Evolutionary conservation across 2,329 filamentous ascomycete genomes (phyloP), one percentile per base, ranked within the genome.

Genomic region (Diaporthe humulicola): DNA sequence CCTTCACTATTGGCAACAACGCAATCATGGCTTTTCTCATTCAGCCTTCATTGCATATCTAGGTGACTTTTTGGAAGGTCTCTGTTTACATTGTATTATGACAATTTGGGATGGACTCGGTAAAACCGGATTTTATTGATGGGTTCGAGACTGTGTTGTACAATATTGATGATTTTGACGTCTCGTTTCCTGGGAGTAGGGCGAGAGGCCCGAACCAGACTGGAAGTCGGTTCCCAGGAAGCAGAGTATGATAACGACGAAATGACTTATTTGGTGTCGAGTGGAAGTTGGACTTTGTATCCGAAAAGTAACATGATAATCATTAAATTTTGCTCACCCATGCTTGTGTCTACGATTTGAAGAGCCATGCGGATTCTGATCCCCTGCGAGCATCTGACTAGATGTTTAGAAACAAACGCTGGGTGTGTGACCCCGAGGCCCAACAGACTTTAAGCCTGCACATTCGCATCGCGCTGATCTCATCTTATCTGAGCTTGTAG

Each of bases 401-500:
- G 61, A 45, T 19, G 14, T 15, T 10, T 25, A 4, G 22, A 17
- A 22, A 40, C 42, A 57, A 8, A 17, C 54, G 30, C 28, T 7
- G 6, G 30, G 3, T 19, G 38, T 30, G 2, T 42, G 25, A 22
- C n/a, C n/a, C 9, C 14, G 38, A n/a, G 1, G 38, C 19, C 60
- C 28, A 25, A 30, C 28, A 48, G 22, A 9, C 19, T 36, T 6
- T 52, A 14, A 17, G 50, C n/a, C 5, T 36, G 42, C 45, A 52
- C 25, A 22, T 69, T 69, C 22, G 15, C 33, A 69, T 52, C 22
- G 45, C 2, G 30, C 30, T 14, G 15, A 50, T 28, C 45, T 54
- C 30, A 25, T 38, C 45, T 17, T 10, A 69, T 61, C 50, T 14
- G 4, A 64, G 10, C 28, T 67, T 19, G 12, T 71, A 76, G 72